Evolutionary conservation across 2,329 filamentous ascomycete genomes (phyloP).

Genomic region (Xenoacremonium recifei): DNA sequence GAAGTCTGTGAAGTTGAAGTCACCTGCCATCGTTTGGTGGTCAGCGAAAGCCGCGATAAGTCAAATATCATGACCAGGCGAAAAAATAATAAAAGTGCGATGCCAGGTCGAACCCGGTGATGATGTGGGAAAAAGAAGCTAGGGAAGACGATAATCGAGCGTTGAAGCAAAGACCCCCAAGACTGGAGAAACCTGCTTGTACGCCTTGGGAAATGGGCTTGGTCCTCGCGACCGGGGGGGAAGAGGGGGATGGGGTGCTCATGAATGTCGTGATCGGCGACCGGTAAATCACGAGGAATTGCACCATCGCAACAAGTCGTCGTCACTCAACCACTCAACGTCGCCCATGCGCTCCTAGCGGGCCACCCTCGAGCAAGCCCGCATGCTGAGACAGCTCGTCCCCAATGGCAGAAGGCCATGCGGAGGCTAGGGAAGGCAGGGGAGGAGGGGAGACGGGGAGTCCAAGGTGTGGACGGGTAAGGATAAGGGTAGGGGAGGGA

Average conservation of each 20-base stretch:
- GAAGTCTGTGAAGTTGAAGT: slow-evolving; percentile 58
- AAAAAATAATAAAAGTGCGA: too few relatives aligned
- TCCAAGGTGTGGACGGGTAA: too few relatives aligned
- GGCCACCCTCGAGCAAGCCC: slow-evolving; percentile 21
- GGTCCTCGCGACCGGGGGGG: too few relatives aligned
- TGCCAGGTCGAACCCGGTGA: slow-evolving; percentile 15
- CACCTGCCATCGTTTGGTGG: slow-evolving; percentile 49
- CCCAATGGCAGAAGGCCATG: slow-evolving; percentile 17
- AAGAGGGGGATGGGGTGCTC: slow-evolving; percentile 20
- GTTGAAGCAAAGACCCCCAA: slow-evolving; percentile 17
- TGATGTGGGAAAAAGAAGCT: slow-evolving; percentile 13
- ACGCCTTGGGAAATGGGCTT: slow-evolving; percentile 24
- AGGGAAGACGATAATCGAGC: slow-evolving; percentile 13
- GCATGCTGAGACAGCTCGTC: slow-evolving; percentile 20
- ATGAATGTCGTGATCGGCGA: slow-evolving; percentile 26
- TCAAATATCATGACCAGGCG: slow-evolving; percentile 21
- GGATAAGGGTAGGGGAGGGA: too few relatives aligned
- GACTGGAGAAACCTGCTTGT: slow-evolving; percentile 21
- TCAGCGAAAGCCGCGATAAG: slow-evolving; percentile 23
- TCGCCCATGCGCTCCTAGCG: slow-evolving; percentile 14
- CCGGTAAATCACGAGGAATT: slow-evolving; percentile 57
- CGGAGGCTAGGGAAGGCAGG: too few relatives aligned
- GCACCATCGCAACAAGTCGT: slow-evolving; percentile 55
- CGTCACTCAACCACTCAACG: slow-evolving; percentile 29
- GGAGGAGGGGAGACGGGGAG: too few relatives aligned